These are phyloP conservation scores for Haematococcus sp. DNA, from an alignment of 139 green algal species.

Conservation along the genomic window DNA sequence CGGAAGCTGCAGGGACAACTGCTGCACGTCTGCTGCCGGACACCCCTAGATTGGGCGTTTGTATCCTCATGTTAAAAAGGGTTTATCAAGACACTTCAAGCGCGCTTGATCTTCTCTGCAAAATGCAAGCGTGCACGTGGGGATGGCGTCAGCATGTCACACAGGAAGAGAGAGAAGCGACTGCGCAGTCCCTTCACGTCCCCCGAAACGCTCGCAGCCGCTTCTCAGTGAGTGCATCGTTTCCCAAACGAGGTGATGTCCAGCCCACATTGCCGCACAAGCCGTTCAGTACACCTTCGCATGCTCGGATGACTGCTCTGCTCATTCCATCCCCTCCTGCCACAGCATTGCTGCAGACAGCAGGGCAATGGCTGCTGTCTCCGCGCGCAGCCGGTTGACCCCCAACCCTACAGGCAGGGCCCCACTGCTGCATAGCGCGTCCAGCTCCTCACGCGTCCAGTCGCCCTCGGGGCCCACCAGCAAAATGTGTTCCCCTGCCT, in stretches of 20 bases:
- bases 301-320: not conserved
- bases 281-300: too few relatives aligned
- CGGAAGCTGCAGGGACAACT: not conserved
- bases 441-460: conserved; percentile 74
- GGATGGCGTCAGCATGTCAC: too few relatives aligned
- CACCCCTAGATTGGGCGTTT: not conserved
- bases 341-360: conserved; percentile 52
- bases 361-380: conserved; percentile 84
- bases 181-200: too few relatives aligned
- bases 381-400: conserved; percentile 63
- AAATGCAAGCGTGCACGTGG: too few relatives aligned
- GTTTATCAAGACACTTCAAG: too few relatives aligned
- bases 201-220: too few relatives aligned
- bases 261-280: too few relatives aligned
- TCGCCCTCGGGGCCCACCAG: conserved; percentile 88
- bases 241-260: too few relatives aligned
- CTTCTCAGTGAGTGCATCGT: too few relatives aligned
- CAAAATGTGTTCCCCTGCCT: conserved; percentile 37
- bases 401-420: conserved; percentile 72
- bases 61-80: too few relatives aligned
- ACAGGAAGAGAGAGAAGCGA: too few relatives aligned
- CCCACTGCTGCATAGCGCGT: conserved; percentile 48
- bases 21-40: not conserved
- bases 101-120: too few relatives aligned
- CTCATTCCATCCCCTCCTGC: not conserved